Evolutionary conservation across 305 asterid species (phyloP).

Genomic region (Withania somnifera): DNA sequence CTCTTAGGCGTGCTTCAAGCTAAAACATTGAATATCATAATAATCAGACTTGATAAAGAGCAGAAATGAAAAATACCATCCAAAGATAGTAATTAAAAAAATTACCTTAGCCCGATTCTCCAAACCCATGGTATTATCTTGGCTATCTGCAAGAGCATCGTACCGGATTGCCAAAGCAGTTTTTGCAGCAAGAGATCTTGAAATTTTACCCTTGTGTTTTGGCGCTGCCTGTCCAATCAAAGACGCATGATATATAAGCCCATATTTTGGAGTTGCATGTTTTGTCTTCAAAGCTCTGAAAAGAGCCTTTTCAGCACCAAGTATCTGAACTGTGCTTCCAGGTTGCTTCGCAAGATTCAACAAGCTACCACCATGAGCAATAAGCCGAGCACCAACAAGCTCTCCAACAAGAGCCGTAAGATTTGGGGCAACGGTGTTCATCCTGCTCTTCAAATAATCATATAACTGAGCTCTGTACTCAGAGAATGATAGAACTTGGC

Average conservation of each 20-base stretch:
- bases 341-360: constrained; percentile 95
- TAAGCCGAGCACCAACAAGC: constrained; percentile 95
- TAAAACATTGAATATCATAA: constrained; percentile 5
- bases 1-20: constrained; percentile 88
- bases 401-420: constrained; percentile 97
- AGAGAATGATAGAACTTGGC: constrained; percentile 79
- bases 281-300: constrained; percentile 93
- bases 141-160: constrained; percentile 84
- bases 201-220: constrained; percentile 93
- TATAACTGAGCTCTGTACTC: constrained; percentile 89
- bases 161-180: constrained; percentile 81
- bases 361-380: constrained; percentile 98
- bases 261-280: constrained; percentile 93
- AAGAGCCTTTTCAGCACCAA: constrained; percentile 95
- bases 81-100: not conserved
- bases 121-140: constrained; percentile 81
- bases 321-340: constrained; percentile 94
- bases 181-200: constrained; percentile 89
- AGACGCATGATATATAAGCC: constrained; percentile 94
- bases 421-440: constrained; percentile 96
- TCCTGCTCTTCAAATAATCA: constrained; percentile 83
- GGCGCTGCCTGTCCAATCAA: constrained; percentile 97
- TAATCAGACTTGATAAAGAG: not conserved
- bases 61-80: not conserved
- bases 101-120: constrained; percentile 75